These are phyloP conservation scores for Heritiera fomes DNA, from an alignment of 345 rosid genomes.

Conservation along the genomic window DNA sequence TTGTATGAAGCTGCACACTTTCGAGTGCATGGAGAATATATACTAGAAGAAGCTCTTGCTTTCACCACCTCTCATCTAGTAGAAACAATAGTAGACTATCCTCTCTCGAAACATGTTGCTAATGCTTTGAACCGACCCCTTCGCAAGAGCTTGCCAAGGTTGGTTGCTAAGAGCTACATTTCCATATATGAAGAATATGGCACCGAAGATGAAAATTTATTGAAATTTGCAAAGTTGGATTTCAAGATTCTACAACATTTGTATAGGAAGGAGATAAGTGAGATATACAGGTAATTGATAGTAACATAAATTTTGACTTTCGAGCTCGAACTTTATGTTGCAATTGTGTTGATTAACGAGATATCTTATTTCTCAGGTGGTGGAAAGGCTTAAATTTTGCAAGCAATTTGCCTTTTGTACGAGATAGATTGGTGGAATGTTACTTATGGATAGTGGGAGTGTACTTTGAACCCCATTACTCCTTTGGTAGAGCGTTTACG, in stretches of 20 bases:
- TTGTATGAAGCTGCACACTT: too few species aligned
- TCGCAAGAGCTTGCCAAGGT: slow-evolving; percentile 19
- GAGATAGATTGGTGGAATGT: slow-evolving; percentile 34
- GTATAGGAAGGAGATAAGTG: slow-evolving; percentile 21
- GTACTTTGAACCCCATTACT: slow-evolving; percentile 27
- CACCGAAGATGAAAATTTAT: not conserved
- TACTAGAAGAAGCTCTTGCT: too few species aligned
- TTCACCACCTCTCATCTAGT: too few species aligned
- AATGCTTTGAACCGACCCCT: not conserved
- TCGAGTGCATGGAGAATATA: too few species aligned
- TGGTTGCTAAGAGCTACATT: slow-evolving; percentile 25
- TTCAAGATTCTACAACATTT: slow-evolving; percentile 16
- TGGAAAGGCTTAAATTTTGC: slow-evolving; percentile 33
- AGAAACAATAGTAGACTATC: too few species aligned
- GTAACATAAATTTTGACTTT: not conserved
- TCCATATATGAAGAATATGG: slow-evolving; percentile 21
- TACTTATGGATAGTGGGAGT: slow-evolving; percentile 29
- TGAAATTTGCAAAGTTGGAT: slow-evolving; percentile 34
- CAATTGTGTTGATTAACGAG: not conserved
- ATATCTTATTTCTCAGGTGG: slow-evolving; percentile 29
- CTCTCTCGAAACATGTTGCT: not conserved
- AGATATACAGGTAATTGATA: not conserved
- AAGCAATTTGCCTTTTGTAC: slow-evolving; percentile 28
- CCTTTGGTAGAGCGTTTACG: slow-evolving; percentile 11
- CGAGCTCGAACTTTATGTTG: not conserved